These are phyloP conservation scores for Austropuccinia psidii DNA, from an alignment of 1,284 basidiomycete species.

Conservation along the genomic window DNA sequence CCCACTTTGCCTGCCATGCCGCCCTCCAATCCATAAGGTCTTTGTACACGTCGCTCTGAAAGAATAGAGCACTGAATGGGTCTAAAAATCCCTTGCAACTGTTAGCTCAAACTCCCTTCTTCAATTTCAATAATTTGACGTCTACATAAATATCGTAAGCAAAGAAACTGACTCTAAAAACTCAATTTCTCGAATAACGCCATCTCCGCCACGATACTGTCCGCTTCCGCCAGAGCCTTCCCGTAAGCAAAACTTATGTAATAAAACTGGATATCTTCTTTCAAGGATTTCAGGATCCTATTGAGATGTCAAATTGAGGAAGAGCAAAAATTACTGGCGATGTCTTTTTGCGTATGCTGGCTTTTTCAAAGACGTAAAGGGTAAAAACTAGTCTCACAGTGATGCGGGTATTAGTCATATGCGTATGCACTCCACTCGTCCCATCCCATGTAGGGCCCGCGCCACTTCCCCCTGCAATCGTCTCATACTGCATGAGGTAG, in stretches of 20 bases:
- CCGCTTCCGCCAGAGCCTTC: slow-evolving; percentile 69
- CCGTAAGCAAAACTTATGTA: slow-evolving; percentile 72
- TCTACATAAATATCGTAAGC: not conserved
- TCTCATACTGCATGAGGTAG: slow-evolving; percentile 49
- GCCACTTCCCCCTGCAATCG: slow-evolving; percentile 85
- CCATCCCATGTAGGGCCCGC: slow-evolving; percentile 87
- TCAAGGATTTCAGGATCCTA: slow-evolving; percentile 90
- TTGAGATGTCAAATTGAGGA: slow-evolving; percentile 53
- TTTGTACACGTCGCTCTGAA: slow-evolving; percentile 75
- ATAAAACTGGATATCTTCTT: slow-evolving; percentile 75
- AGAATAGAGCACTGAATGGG: slow-evolving; percentile 77
- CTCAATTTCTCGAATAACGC: slow-evolving; percentile 78
- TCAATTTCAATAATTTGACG: not conserved
- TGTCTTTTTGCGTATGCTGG: not conserved
- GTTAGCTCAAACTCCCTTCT: not conserved
- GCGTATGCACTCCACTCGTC: slow-evolving; percentile 49
- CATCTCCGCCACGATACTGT: slow-evolving; percentile 73
- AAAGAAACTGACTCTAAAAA: slow-evolving; percentile 57
- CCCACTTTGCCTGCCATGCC: slow-evolving; percentile 69
- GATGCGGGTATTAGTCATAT: slow-evolving; percentile 76
- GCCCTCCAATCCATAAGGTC: slow-evolving; percentile 83
- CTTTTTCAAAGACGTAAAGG: not conserved
- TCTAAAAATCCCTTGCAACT: not conserved
- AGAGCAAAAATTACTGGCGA: not conserved
- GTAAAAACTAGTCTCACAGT: slow-evolving; percentile 37